These are phyloP conservation scores for Lipomyces spencermartinsiae DNA, from an alignment of 805 yeast genomes.

Conservation along the genomic window DNA sequence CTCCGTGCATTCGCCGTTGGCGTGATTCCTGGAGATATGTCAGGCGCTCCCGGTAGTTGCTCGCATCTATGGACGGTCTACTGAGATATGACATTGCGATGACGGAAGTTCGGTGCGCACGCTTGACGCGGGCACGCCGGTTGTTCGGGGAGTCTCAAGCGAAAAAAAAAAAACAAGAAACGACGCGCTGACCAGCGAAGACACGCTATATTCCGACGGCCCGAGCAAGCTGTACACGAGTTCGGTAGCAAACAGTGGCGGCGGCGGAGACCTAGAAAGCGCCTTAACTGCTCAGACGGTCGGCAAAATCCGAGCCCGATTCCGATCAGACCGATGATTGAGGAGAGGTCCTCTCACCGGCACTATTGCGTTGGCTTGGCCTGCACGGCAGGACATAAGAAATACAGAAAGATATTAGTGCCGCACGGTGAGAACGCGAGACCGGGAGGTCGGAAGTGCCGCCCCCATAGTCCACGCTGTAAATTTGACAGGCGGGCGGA, in stretches of 20 bases:
- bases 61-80: background rate
- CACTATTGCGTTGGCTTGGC: background rate
- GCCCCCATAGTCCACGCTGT: background rate
- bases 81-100: background rate
- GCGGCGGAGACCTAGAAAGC: too few species aligned
- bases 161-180: too few species aligned
- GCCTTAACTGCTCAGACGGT: too few species aligned
- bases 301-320: background rate
- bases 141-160: too few species aligned
- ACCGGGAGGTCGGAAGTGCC: slow-evolving; percentile 2
- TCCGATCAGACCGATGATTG: background rate
- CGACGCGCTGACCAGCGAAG: background rate
- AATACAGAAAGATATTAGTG: background rate
- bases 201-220: background rate
- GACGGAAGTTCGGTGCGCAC: background rate
- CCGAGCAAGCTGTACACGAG: background rate
- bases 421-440: background rate
- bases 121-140: background rate
- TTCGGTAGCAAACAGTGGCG: too few species aligned
- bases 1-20: slow-evolving; percentile 2
- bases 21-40: slow-evolving; percentile 4
- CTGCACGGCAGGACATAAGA: background rate
- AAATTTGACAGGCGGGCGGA: background rate
- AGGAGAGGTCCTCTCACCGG: background rate
- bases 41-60: slow-evolving; percentile 2